Base-by-base conservation (phyloP, 495 filamentous ascomycete species). In the Daldinia bambusicola region DNA sequence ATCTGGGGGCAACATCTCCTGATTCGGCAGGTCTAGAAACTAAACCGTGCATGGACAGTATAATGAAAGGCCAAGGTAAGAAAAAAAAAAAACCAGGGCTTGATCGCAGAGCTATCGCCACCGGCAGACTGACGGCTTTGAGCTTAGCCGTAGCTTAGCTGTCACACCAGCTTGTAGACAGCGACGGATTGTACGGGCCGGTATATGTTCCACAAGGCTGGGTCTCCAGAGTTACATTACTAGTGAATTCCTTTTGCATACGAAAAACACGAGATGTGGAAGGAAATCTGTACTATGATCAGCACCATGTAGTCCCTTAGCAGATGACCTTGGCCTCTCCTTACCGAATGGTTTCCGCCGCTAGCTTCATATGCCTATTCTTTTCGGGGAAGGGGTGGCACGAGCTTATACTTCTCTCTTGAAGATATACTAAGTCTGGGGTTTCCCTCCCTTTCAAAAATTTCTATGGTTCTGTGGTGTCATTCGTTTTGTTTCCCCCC, bases 121-220 rank as follows among this genome's bases (percentile, higher is more conserved):
- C 57, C 63, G 63, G 69, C 10, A 67, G 18, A 72, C 57, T 72
- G 36, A 38, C 70, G 61, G 45, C 68, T 68, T 72, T 45, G 55
- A 72, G 69, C 69, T 48, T 72, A 72, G 69, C 64, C 60, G 32
- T 43, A 61, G 56, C 31, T 55, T 68, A 65, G 65, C 16, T 61
- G 70, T 72, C 70, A 61, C 70, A 68, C 61, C 70, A 64, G 37
- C 45, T 52, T 62, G 18, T 13, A 48, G 38, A 61, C 20, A 38
- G 16, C 61, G 20, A 64, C 40, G 50, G 43, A 31, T 64, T 41
- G 12, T 32, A 55, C 55, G 53, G 56, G 50, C 65, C 61, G 56
- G 61, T 61, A 61, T 30, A 48, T 36, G 61, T 72, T 50, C 65
- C 70, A 68, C 55, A 68, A 72, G 70, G 64, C 70, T 68, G 70